phyloP scores from a whole-genome alignment of 495 filamentous ascomycete genomes.

The Tuber melanosporum region DNA sequence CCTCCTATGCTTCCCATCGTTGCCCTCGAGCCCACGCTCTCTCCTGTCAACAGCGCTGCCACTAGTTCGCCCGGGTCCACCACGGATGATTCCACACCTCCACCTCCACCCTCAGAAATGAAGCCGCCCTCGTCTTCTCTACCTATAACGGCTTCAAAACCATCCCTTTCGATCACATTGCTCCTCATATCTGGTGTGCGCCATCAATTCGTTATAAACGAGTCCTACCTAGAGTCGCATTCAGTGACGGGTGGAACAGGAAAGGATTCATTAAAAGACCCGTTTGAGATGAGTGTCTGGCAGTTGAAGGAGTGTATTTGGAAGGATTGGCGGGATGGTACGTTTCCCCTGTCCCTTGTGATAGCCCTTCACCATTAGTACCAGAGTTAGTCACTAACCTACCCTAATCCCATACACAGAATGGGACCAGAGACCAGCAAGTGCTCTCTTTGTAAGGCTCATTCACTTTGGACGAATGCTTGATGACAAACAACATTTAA shows the following conservation, averaged over 20 bases:
- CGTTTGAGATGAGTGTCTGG: slow-evolving; percentile 40
- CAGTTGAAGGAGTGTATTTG: slow-evolving; percentile 43
- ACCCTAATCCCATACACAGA: slow-evolving; percentile 15
- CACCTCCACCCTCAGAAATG: slow-evolving; percentile 18
- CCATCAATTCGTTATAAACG: slow-evolving; percentile 52
- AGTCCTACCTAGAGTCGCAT: slow-evolving; percentile 56
- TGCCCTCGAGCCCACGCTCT: slow-evolving; percentile 34
- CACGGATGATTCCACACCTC: slow-evolving; percentile 12
- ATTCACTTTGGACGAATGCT: slow-evolving; percentile 41
- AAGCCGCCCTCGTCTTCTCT: slow-evolving; percentile 15
- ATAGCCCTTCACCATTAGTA: background rate
- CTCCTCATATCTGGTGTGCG: slow-evolving; percentile 39
- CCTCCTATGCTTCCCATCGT: slow-evolving; percentile 26
- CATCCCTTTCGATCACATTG: slow-evolving; percentile 35
- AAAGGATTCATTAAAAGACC: slow-evolving; percentile 35
- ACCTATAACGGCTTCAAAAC: slow-evolving; percentile 17
- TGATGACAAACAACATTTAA: slow-evolving; percentile 35
- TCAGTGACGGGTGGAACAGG: slow-evolving; percentile 22
- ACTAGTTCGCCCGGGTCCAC: slow-evolving; percentile 7
- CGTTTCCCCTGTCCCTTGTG: slow-evolving; percentile 5
- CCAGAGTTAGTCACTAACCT: background rate
- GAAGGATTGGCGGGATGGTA: slow-evolving; percentile 43
- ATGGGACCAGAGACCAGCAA: slow-evolving; percentile 41
- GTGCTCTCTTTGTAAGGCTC: slow-evolving; percentile 40
- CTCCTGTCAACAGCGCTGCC: slow-evolving; percentile 6